Conservation (phyloP, 352 stramenopile genomes). For the Phytopythium chamaehyphon region DNA sequence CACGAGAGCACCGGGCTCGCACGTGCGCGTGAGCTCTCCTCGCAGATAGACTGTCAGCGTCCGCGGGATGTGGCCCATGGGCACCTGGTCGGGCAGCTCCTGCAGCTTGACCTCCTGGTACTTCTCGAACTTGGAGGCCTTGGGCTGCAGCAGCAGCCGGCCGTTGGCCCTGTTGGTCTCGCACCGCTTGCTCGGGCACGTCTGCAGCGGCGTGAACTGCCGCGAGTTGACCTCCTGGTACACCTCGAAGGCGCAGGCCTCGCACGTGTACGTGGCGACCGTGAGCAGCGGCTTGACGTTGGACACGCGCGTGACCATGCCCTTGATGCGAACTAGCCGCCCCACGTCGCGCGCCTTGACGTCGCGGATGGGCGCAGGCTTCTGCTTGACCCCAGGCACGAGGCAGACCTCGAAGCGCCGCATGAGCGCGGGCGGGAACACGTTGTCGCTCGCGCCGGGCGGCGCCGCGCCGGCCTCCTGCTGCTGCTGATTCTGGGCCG, state of each 20-base stretch:
- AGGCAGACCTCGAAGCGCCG: constrained; percentile 84
- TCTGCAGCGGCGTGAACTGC: constrained; percentile 92
- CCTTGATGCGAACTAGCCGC: constrained; percentile 94
- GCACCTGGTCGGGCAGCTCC: constrained; percentile 90
- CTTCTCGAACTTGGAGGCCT: constrained; percentile 98
- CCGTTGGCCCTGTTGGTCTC: constrained; percentile 74
- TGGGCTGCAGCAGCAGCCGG: constrained; percentile 93
- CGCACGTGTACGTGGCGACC: constrained; percentile 98
- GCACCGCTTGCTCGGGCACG: constrained; percentile 90
- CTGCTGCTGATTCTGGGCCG: constrained; percentile 46
- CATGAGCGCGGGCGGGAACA: constrained; percentile 93
- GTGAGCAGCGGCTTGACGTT: constrained; percentile 97
- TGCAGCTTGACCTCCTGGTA: constrained; percentile 99
- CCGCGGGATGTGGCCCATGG: constrained; percentile 97
- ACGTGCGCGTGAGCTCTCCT: constrained; percentile 92
- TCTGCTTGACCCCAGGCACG: constrained; percentile 81
- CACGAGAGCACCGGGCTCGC: constrained; percentile 94
- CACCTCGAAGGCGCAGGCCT: constrained; percentile 94
- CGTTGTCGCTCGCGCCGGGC: constrained; percentile 33
- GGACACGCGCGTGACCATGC: constrained; percentile 98
- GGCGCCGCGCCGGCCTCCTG: constrained; percentile 14
- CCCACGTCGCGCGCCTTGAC: constrained; percentile 94
- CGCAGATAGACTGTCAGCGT: constrained; percentile 90
- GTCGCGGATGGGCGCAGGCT: constrained; percentile 90
- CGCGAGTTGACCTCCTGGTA: constrained; percentile 94